Base-by-base conservation (phyloP, 345 rosid species). In the Populus deltoides region DNA sequence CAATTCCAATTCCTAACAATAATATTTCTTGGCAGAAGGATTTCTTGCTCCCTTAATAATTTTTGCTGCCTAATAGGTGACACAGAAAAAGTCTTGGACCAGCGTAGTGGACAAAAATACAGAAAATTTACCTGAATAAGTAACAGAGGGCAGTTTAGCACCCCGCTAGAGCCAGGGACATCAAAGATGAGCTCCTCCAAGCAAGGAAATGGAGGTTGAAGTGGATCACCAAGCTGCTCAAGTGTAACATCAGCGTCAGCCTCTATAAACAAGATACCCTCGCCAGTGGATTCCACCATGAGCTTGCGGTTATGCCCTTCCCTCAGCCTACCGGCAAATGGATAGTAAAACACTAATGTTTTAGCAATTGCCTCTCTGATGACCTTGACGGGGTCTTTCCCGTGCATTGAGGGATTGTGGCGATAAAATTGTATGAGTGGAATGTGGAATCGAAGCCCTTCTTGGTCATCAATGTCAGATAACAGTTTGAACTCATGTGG, bases 401-500 rank as follows among this genome's bases (percentile, higher is more conserved):
- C 70, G 18, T 70, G 33, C 62, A 59, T 29, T 9, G 80, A 70
- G 8, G 74, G 70, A 18, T 31, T 12, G 1, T 22, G 3, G 1
- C 45, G 24, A 31, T 77, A 77, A 22, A 77, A 6, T 8, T 29
- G 74, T 4, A 77, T 2, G 20, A 27, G 1, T 0, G 62, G 69
- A 43, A 59, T 13, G 1, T 77, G 67, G 7, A 27, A 20, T 8
- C 69, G 67, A 3, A 77, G 18, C 0, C 74, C 22, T 7, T 77
- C 74, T 29, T 70, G 69, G 24, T 77, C 79, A 27, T 77, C 62
- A 10, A 70, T 41, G 27, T 77, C 77, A 5, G 83, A 80, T 3
- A 80, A 25, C 15, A 38, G 66, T n/a, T 76, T 80, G 66, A 75
- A 75, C 36, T 80, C 83, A 17, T 71, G 71, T 16, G 83, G 83